A percentile compares a stretch with the other conserved stretches of the same genome.
phyloP scores from a whole-genome alignment of 306 rosid genomes.

The Coriaria nepalensis region DNA sequence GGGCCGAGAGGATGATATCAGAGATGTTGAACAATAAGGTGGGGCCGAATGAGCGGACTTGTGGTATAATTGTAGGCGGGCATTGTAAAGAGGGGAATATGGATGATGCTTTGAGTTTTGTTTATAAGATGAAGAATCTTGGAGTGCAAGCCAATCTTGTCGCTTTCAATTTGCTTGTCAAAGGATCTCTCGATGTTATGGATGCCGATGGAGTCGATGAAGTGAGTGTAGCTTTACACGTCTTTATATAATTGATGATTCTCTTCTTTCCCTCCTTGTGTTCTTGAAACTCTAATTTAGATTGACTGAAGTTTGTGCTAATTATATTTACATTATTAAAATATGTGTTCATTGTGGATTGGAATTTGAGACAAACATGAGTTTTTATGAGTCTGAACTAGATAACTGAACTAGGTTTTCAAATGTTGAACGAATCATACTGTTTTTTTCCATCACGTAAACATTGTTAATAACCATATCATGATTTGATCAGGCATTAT shows the following conservation, averaged over 20 bases:
- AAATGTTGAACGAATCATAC: neutral
- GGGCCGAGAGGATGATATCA: slow-evolving; percentile 54
- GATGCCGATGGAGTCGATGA: slow-evolving; percentile 69
- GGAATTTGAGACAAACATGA: too few species aligned
- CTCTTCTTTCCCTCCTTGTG: neutral
- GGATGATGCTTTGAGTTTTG: slow-evolving; percentile 72
- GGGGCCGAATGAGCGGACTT: slow-evolving; percentile 74
- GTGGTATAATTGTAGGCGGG: slow-evolving; percentile 70
- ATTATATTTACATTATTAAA: too few species aligned
- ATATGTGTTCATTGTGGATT: too few species aligned
- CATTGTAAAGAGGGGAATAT: slow-evolving; percentile 80
- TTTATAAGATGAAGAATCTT: slow-evolving; percentile 65
- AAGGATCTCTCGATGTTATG: slow-evolving; percentile 61
- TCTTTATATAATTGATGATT: neutral
- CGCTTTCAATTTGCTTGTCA: slow-evolving; percentile 75
- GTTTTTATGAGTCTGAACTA: too few species aligned
- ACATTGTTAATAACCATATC: neutral
- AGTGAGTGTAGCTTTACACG: slow-evolving; percentile 25
- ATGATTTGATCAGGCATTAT: slow-evolving; percentile 53
- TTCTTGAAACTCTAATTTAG: too few species aligned
- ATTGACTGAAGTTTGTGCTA: too few species aligned
- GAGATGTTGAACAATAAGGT: slow-evolving; percentile 55
- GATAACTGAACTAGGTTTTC: too few species aligned
- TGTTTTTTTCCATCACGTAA: neutral
- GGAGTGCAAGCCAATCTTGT: slow-evolving; percentile 67